Evolutionary conservation across 2,329 filamentous ascomycete species (phyloP).

Genomic region (Claviceps sp.): DNA sequence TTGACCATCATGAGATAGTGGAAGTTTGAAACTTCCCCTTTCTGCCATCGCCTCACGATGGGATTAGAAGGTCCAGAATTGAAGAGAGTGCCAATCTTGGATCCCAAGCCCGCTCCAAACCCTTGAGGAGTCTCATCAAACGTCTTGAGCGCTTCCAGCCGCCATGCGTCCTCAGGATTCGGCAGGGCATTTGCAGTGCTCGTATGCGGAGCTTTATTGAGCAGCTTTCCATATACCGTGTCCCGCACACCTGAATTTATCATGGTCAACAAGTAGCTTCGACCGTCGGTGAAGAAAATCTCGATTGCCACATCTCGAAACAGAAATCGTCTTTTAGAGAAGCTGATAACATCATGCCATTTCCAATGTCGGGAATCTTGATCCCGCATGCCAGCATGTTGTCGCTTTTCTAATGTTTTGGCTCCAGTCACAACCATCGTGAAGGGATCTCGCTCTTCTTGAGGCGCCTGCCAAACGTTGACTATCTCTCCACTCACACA

Average conservation of each 20-base stretch:
- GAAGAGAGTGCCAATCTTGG: slow-evolving; percentile 86
- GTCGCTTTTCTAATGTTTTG: slow-evolving; percentile 46
- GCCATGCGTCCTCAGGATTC: slow-evolving; percentile 81
- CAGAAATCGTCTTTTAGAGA: slow-evolving; percentile 88
- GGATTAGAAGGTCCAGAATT: slow-evolving; percentile 70
- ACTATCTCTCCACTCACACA: slow-evolving; percentile 92
- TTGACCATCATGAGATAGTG: slow-evolving; percentile 98
- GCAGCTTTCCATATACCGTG: slow-evolving; percentile 65
- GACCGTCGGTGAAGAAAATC: slow-evolving; percentile 91
- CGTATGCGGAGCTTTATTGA: slow-evolving; percentile 68
- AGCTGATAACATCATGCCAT: slow-evolving; percentile 87
- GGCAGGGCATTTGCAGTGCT: slow-evolving; percentile 53
- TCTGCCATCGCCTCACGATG: slow-evolving; percentile 78
- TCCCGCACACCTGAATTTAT: slow-evolving; percentile 63
- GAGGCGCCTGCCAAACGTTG: slow-evolving; percentile 85
- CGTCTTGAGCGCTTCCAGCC: slow-evolving; percentile 69
- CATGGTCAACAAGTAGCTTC: slow-evolving; percentile 84
- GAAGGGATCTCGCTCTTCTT: slow-evolving; percentile 88
- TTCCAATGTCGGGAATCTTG: slow-evolving; percentile 84
- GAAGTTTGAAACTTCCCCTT: slow-evolving; percentile 94
- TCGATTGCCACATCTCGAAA: slow-evolving; percentile 96
- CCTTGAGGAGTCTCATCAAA: slow-evolving; percentile 45
- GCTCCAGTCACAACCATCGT: slow-evolving; percentile 77
- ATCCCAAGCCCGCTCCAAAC: slow-evolving; percentile 68
- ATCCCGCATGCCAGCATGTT: slow-evolving; percentile 41